phyloP scores from a whole-genome alignment of 1,284 basidiomycete genomes.

The Cryptococcus neoformans region DNA sequence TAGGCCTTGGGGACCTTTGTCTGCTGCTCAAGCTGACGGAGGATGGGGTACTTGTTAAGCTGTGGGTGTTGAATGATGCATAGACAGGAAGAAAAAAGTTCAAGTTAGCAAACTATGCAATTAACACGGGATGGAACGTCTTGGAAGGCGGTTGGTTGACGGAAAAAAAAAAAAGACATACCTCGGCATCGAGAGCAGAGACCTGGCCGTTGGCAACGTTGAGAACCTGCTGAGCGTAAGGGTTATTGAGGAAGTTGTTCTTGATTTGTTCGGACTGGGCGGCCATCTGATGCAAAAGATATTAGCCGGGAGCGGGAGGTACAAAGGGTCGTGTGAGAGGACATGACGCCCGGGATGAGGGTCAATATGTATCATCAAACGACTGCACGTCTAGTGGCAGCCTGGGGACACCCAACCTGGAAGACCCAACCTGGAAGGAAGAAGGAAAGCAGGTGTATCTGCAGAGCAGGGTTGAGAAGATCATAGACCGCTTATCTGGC shows the following conservation, averaged over 20 bases:
- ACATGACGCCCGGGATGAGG: not conserved
- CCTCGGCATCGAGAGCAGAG: conserved; percentile 90
- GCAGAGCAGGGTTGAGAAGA: no score
- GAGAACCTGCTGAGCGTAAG: conserved; percentile 72
- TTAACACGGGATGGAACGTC: not conserved
- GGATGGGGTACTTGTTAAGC: conserved; percentile 88
- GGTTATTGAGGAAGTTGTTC: conserved; percentile 67
- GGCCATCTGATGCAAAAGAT: conserved; percentile 32
- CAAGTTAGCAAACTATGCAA: not conserved
- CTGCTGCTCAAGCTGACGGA: conserved; percentile 79
- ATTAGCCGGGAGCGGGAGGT: not conserved
- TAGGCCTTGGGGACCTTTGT: conserved; percentile 93
- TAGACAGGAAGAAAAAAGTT: not conserved
- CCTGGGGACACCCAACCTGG: not conserved
- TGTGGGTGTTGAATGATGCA: conserved; percentile 20
- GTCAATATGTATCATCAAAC: not conserved
- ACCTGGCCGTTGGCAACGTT: conserved; percentile 72
- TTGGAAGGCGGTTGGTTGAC: not conserved
- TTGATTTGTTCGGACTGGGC: conserved; percentile 46
- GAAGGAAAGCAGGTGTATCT: no score
- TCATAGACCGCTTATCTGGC: no score
- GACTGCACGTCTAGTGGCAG: not conserved
- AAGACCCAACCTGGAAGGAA: no score
- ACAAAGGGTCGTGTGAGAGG: not conserved
- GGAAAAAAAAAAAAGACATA: conserved; percentile 46